Evolutionary conservation across 164 flowering plant genomes (phyloP).

Genomic region (Santalum album): DNA sequence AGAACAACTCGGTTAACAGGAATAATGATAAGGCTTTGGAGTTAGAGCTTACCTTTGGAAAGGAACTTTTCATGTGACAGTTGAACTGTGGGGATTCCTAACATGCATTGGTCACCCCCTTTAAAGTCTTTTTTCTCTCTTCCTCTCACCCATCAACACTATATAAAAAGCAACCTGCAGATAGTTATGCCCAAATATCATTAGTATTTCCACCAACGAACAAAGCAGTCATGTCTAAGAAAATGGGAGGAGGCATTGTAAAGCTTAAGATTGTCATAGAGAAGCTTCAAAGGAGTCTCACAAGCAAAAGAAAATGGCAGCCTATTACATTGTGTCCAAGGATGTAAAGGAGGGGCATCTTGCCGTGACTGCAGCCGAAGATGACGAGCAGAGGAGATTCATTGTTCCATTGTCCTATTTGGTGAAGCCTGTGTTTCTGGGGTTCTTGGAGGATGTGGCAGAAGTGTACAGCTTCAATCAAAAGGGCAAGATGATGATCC

Average conservation of each 20-base stretch:
- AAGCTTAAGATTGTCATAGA: conserved; percentile 29
- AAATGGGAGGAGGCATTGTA: conserved; percentile 24
- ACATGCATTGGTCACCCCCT: too few relatives aligned
- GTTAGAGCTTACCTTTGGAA: too few relatives aligned
- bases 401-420: conserved; percentile 36
- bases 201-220: too few relatives aligned
- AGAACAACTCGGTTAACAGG: too few relatives aligned
- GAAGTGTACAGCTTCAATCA: conserved; percentile 59
- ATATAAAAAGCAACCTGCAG: too few relatives aligned
- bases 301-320: conserved; percentile 14
- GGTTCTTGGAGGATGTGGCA: conserved; percentile 47
- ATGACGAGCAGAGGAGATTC: conserved; percentile 31
- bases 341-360: conserved; percentile 70
- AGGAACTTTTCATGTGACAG: too few relatives aligned
- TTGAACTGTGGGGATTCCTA: too few relatives aligned
- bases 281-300: conserved; percentile 36
- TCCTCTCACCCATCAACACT: too few relatives aligned
- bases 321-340: conserved; percentile 5
- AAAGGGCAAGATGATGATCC: conserved; percentile 46
- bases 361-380: conserved; percentile 36
- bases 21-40: too few relatives aligned
- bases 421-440: conserved; percentile 32
- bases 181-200: too few relatives aligned
- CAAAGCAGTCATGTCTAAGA: conserved; percentile 5
- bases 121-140: too few relatives aligned